Conservation (phyloP, 768 basidiomycete species). For the Dioszegia aurantiaca region DNA sequence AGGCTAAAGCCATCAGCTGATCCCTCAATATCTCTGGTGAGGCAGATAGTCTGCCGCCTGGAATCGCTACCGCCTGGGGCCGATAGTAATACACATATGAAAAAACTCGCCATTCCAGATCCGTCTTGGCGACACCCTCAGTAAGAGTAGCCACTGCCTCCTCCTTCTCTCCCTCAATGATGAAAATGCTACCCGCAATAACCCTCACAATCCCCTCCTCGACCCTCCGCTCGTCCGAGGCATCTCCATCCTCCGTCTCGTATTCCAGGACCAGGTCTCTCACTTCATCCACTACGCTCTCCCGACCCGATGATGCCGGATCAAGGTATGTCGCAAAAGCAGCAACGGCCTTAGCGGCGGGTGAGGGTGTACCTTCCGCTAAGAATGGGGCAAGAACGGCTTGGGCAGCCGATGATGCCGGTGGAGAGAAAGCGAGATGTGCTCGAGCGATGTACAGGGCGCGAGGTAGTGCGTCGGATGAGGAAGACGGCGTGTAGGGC, state of each 20-base stretch:
- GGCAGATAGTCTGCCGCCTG: too few species aligned
- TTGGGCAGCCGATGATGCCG: slow-evolving; percentile 21
- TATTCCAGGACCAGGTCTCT: slow-evolving; percentile 82
- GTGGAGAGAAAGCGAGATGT: slow-evolving; percentile 44
- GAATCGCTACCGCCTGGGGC: too few species aligned
- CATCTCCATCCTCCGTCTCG: slow-evolving; percentile 65
- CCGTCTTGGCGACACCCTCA: slow-evolving; percentile 64
- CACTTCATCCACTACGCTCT: slow-evolving; percentile 69
- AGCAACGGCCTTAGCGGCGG: slow-evolving; percentile 57
- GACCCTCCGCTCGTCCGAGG: slow-evolving; percentile 55
- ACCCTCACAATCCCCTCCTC: slow-evolving; percentile 75
- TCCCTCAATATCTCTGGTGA: too few species aligned
- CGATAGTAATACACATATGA: background rate
- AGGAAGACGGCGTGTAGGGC: slow-evolving; percentile 25
- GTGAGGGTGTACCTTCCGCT: slow-evolving; percentile 19
- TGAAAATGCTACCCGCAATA: slow-evolving; percentile 81
- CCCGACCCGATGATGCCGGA: slow-evolving; percentile 50
- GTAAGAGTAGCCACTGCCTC: slow-evolving; percentile 88
- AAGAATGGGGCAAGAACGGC: slow-evolving; percentile 30
- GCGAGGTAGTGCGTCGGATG: slow-evolving; percentile 33
- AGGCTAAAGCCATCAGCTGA: slow-evolving; percentile 62
- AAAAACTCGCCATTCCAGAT: slow-evolving; percentile 77
- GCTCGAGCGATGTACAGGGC: slow-evolving; percentile 51
- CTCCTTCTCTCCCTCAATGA: slow-evolving; percentile 77
- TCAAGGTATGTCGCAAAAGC: slow-evolving; percentile 69